Evolutionary conservation across 768 basidiomycete genomes (phyloP).

Genomic region (Floccularia luteovirens): DNA sequence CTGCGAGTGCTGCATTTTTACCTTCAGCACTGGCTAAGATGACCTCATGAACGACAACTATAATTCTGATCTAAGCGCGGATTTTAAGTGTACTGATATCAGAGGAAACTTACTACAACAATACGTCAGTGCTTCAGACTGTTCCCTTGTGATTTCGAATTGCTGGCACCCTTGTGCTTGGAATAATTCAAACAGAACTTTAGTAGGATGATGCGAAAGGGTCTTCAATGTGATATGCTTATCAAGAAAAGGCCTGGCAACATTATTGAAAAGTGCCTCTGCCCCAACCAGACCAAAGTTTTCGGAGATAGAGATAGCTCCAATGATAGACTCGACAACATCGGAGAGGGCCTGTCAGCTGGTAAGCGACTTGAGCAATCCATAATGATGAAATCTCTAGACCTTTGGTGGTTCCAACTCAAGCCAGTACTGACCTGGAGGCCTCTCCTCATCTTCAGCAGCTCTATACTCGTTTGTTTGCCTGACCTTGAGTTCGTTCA

Average conservation of each 20-base stretch:
- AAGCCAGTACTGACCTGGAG: constrained; percentile 71
- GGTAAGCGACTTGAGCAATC: constrained; percentile 1
- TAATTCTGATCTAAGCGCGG: neutral
- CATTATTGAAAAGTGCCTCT: constrained; percentile 56
- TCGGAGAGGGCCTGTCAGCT: constrained; percentile 60
- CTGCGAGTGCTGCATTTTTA: constrained; percentile 40
- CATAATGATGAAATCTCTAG: constrained; percentile 5
- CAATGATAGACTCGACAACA: constrained; percentile 72
- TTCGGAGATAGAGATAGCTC: constrained; percentile 75
- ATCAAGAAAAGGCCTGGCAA: constrained; percentile 75
- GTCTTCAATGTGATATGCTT: constrained; percentile 66
- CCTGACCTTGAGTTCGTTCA: constrained; percentile 32
- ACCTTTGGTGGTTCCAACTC: constrained; percentile 77
- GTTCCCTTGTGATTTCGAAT: constrained; percentile 53
- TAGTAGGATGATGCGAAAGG: constrained; percentile 71
- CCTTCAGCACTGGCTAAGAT: constrained; percentile 54
- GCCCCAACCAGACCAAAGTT: constrained; percentile 54
- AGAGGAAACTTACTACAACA: constrained; percentile 42
- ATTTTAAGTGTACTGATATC: constrained; percentile 2
- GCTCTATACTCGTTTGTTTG: constrained; percentile 37
- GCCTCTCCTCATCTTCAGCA: constrained; percentile 40
- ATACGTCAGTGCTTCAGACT: constrained; percentile 24
- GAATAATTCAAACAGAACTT: constrained; percentile 64
- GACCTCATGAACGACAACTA: constrained; percentile 65
- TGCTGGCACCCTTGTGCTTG: constrained; percentile 66